Evolutionary conservation across 176 grass and related monocot species (phyloP).

Genomic region (Phoenix dactylifera): DNA sequence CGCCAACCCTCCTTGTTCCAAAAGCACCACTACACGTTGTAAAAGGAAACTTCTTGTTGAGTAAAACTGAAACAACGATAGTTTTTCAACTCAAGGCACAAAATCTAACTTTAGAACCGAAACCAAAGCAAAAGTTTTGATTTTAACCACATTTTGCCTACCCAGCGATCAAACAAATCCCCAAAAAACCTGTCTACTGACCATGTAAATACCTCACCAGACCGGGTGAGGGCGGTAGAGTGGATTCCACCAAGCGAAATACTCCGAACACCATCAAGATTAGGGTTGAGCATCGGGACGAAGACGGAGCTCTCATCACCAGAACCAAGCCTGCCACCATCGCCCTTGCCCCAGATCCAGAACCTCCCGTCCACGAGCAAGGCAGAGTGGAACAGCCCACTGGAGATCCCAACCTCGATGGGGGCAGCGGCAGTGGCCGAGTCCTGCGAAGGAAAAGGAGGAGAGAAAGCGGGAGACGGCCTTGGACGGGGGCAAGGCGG

Average conservation of each 20-base stretch:
- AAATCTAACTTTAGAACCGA: no score
- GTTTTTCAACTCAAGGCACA: no score
- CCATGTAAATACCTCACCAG: conserved; percentile 84
- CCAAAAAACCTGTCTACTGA: conserved; percentile 12
- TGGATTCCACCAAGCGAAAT: conserved; percentile 81
- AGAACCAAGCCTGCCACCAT: conserved; percentile 67
- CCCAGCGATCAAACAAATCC: no score
- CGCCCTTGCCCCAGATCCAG: conserved; percentile 96
- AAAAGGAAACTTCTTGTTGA: no score
- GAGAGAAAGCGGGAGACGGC: conserved; percentile 22
- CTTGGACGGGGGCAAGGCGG: conserved; percentile 38
- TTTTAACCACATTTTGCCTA: no score
- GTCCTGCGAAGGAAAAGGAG: neutral
- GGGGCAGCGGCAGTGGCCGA: neutral
- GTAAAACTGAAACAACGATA: no score
- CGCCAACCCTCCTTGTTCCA: no score
- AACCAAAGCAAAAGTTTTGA: no score
- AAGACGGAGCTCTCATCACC: conserved; percentile 63
- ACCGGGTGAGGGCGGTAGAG: conserved; percentile 58
- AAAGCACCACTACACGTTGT: no score
- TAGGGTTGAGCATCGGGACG: conserved; percentile 57
- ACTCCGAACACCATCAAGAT: conserved; percentile 41
- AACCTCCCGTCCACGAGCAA: conserved; percentile 50
- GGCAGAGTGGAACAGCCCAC: conserved; percentile 81
- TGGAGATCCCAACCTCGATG: conserved; percentile 71